A percentile compares a stretch with the other conserved stretches of the same genome.
These are phyloP conservation scores for Eutypa lata DNA, from an alignment of 2,329 filamentous ascomycete genomes.

Conservation along the genomic window DNA sequence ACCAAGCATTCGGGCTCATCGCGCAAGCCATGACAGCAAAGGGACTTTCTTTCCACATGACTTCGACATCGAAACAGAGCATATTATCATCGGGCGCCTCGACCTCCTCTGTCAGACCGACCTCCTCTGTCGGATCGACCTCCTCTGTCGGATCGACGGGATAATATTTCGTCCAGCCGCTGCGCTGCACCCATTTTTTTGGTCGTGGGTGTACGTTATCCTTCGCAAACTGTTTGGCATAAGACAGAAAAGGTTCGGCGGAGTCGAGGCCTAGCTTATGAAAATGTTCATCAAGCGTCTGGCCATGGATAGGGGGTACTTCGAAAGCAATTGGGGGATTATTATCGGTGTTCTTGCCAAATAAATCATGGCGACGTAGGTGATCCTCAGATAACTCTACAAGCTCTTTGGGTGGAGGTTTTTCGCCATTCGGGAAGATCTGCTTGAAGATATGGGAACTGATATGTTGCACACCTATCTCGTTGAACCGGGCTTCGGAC, in stretches of 20 bases:
- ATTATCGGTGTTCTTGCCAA: constrained; percentile 85
- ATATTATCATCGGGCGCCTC: constrained; percentile 75
- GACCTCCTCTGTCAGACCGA: constrained; percentile 69
- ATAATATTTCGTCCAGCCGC: constrained; percentile 94
- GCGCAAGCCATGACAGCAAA: constrained; percentile 98
- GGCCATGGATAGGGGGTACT: constrained; percentile 73
- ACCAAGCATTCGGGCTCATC: constrained; percentile 86
- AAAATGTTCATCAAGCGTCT: constrained; percentile 90
- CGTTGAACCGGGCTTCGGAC: constrained; percentile 73
- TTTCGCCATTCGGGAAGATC: constrained; percentile 63
- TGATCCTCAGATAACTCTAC: constrained; percentile 80
- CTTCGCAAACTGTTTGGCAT: constrained; percentile 71
- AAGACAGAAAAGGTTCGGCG: constrained; percentile 76
- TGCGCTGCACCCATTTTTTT: constrained; percentile 70
- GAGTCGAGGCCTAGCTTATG: constrained; percentile 81
- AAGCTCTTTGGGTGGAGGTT: constrained; percentile 65
- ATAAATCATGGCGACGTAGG: constrained; percentile 76
- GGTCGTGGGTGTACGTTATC: constrained; percentile 58
- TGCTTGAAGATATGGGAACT: constrained; percentile 80
- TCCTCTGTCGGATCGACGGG: constrained; percentile 66
- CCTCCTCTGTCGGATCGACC: constrained; percentile 67
- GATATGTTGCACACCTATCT: constrained; percentile 91
- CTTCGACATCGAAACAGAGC: constrained; percentile 93
- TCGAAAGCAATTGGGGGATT: constrained; percentile 78
- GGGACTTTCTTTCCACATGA: constrained; percentile 89